Percentiles rank a stretch among this genome's conserved stretches.
phyloP scores from a whole-genome alignment of 1,284 basidiomycete species.

The Boletus coffeatus region DNA sequence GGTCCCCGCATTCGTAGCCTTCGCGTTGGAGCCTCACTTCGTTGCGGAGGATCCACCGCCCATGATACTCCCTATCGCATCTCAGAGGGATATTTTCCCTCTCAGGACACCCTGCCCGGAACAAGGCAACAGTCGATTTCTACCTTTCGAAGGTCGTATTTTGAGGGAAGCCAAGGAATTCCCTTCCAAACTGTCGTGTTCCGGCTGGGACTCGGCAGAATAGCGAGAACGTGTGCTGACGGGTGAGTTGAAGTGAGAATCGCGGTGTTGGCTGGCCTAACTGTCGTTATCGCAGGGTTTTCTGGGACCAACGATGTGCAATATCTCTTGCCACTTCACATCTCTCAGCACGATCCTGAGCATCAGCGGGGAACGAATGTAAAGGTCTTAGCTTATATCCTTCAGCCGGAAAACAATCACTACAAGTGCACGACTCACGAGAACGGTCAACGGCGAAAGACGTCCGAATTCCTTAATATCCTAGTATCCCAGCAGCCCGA shows the following conservation, averaged over 20 bases:
- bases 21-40: constrained; percentile 19
- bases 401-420: not conserved
- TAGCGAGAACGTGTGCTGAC: constrained; percentile 26
- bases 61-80: constrained; percentile 10
- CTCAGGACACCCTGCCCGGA: not conserved
- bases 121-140: constrained; percentile 39
- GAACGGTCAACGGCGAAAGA: not conserved
- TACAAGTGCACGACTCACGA: not conserved
- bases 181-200: constrained; percentile 40
- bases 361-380: not conserved
- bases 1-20: constrained; percentile 27
- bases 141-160: constrained; percentile 35
- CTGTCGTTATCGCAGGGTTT: not conserved
- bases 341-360: not conserved
- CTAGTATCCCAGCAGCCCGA: not conserved
- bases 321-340: not conserved
- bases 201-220: constrained; percentile 50
- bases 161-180: constrained; percentile 40
- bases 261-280: not conserved
- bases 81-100: constrained; percentile 9
- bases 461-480: not conserved
- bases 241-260: constrained; percentile 11
- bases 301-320: not conserved
- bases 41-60: constrained; percentile 8
- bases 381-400: not conserved